phyloP scores from a whole-genome alignment of 345 rosid species.

The Clausena lansium region DNA sequence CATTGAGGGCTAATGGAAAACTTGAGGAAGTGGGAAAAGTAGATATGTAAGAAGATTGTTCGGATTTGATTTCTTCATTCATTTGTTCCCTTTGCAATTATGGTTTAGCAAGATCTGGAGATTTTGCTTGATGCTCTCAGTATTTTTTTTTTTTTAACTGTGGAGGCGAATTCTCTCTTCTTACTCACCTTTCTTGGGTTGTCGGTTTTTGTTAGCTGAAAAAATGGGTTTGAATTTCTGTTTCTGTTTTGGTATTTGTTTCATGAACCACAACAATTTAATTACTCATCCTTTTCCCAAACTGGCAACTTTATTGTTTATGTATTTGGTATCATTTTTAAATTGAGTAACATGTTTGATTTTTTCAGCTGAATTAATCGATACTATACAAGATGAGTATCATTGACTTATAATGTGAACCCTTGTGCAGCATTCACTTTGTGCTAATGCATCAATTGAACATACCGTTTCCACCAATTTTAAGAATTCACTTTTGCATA shows the following conservation, averaged over 20 bases:
- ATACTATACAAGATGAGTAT: not conserved
- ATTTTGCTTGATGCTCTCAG: not conserved
- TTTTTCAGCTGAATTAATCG: not conserved
- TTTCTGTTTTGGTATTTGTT: not conserved
- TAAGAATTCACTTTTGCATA: not conserved
- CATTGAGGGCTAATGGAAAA: not conserved
- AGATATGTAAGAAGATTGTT: not conserved
- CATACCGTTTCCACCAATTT: not conserved
- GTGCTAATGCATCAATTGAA: not conserved
- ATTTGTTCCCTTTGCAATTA: not conserved
- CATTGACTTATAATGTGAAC: not conserved
- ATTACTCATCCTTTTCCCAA: not conserved
- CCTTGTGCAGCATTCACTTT: not conserved
- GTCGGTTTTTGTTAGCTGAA: not conserved
- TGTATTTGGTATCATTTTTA: not conserved
- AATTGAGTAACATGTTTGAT: not conserved
- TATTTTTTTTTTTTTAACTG: not conserved
- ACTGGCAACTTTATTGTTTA: not conserved
- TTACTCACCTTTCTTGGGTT: not conserved
- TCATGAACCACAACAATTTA: not conserved
- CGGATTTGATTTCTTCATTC: not conserved
- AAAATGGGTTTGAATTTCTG: not conserved
- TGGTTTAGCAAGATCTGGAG: not conserved
- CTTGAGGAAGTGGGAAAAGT: not conserved
- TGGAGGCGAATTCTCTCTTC: not conserved